These are phyloP conservation scores for Myochromella boudieri DNA, from an alignment of 768 basidiomycete species.

Conservation along the genomic window DNA sequence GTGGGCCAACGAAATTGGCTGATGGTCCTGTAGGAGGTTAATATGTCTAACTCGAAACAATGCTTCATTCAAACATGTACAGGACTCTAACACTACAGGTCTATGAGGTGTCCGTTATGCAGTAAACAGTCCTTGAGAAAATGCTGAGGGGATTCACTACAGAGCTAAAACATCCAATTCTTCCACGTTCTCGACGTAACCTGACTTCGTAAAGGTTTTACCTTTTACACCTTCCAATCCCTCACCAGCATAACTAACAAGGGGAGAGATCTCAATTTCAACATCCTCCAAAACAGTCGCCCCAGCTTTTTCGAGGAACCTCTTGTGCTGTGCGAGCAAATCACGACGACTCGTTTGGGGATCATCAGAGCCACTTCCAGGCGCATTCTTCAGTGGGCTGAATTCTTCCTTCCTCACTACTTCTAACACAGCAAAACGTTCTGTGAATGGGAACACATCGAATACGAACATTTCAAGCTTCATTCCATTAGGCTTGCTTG, in stretches of 20 bases:
- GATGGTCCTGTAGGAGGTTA: slow-evolving; percentile 47
- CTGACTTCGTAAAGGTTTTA: slow-evolving; percentile 74
- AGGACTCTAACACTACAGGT: slow-evolving; percentile 15
- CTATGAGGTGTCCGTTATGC: slow-evolving; percentile 13
- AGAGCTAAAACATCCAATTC: slow-evolving; percentile 65
- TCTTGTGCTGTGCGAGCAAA: slow-evolving; percentile 81
- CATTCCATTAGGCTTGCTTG: slow-evolving; percentile 94
- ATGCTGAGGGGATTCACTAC: slow-evolving; percentile 4
- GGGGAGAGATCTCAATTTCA: slow-evolving; percentile 89
- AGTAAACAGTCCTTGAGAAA: slow-evolving; percentile 12
- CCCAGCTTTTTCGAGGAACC: slow-evolving; percentile 81
- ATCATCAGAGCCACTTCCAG: slow-evolving; percentile 87
- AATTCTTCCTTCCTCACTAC: slow-evolving; percentile 90
- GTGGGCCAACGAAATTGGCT: slow-evolving; percentile 38
- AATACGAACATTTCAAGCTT: slow-evolving; percentile 99
- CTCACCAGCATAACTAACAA: slow-evolving; percentile 90
- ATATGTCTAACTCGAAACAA: slow-evolving; percentile 9
- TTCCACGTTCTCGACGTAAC: slow-evolving; percentile 60
- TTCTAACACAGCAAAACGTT: slow-evolving; percentile 83
- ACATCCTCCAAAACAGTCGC: slow-evolving; percentile 69
- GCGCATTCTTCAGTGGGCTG: slow-evolving; percentile 96
- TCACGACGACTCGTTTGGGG: slow-evolving; percentile 90
- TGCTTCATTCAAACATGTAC: not conserved
- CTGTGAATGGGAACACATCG: slow-evolving; percentile 94
- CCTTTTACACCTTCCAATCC: slow-evolving; percentile 80